Base-by-base conservation (phyloP, 75 land plant species). In the Pinus tabuliformis region DNA sequence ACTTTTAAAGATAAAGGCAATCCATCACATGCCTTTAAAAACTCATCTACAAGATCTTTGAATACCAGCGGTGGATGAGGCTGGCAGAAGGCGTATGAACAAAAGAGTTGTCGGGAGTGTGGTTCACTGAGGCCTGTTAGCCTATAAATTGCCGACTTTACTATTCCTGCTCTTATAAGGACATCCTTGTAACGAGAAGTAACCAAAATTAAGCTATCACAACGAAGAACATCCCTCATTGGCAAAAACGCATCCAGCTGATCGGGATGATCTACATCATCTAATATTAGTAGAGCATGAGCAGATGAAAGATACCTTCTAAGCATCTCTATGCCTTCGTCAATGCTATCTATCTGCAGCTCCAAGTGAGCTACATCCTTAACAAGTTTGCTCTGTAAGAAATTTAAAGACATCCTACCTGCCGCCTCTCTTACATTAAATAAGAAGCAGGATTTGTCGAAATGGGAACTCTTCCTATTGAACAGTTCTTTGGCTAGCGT, bases 371-470 rank as follows among this genome's bases (percentile, higher is more conserved):
- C 8, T 36, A 66, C n/a, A 15, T 66, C 70, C 9, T 66, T 42
- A 3, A 66, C 49, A 20, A 66, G 49, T 30, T 66, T 66, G 17
- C 39, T 37, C 6, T 30, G n/a, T 49, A 66, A 66, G 11, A 17
- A 36, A 66, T 39, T 7, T 42, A 66, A 39, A 30, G 33, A 3
- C 8, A 18, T 66, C 14, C 20, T 66, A 20, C 45, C 20, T 33
- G 70, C 49, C 6, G 70, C 4, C 36, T 66, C 70, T 66, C 70
- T 66, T 3, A 66, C 70, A 66, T 66, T n/a, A 39, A 66, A 66
- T 17, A 66, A 7, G 5, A 66, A 66, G 20, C 70, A 36, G 17
- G 45, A 66, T 18, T n/a, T 16, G 6, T 37, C n/a, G 45, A 66
- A 36, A 20, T 18, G 26, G 0, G 70, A 15, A 16, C 9, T 5